Percentiles rank a stretch among this genome's conserved stretches.
phyloP scores from a whole-genome alignment of 352 stramenopile species.

The Globisporangium apiculatum region DNA sequence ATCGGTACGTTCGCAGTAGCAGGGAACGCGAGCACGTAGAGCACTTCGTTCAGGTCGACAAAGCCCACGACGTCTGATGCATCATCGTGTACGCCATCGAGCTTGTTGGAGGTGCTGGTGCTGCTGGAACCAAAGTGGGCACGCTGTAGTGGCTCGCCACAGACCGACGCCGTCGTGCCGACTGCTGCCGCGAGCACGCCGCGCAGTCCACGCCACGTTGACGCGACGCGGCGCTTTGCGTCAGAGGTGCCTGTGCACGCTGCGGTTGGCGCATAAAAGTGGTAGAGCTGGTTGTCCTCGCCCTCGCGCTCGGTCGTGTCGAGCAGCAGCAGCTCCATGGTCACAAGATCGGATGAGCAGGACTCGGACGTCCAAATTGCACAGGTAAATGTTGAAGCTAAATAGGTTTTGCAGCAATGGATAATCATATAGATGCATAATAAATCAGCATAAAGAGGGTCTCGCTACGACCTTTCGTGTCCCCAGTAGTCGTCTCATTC shows the following conservation, averaged over 20 bases:
- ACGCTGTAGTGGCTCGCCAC: constrained; percentile 29
- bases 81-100: no score
- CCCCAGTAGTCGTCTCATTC: no score
- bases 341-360: no score
- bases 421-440: no score
- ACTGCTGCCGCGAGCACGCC: constrained; percentile 53
- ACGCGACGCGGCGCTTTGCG: constrained; percentile 1
- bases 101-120: not conserved
- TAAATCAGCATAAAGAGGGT: not conserved
- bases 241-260: not conserved
- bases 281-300: constrained; percentile 60
- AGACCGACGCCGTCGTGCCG: constrained; percentile 39
- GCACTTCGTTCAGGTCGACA: constrained; percentile 42
- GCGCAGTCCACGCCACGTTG: constrained; percentile 34
- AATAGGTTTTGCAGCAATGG: no score
- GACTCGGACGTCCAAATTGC: not conserved
- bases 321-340: constrained; percentile 51
- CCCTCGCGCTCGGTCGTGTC: constrained; percentile 63
- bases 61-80: constrained; percentile 27
- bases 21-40: constrained; percentile 46
- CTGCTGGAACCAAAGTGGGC: constrained; percentile 23
- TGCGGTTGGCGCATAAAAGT: constrained; percentile 14
- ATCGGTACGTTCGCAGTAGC: constrained; percentile 7
- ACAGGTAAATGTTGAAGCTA: constrained; percentile 5
- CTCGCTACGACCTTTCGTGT: not conserved